These are phyloP conservation scores for Trichoderma sp. DNA, from an alignment of 2,329 filamentous ascomycete genomes.

Conservation along the genomic window DNA sequence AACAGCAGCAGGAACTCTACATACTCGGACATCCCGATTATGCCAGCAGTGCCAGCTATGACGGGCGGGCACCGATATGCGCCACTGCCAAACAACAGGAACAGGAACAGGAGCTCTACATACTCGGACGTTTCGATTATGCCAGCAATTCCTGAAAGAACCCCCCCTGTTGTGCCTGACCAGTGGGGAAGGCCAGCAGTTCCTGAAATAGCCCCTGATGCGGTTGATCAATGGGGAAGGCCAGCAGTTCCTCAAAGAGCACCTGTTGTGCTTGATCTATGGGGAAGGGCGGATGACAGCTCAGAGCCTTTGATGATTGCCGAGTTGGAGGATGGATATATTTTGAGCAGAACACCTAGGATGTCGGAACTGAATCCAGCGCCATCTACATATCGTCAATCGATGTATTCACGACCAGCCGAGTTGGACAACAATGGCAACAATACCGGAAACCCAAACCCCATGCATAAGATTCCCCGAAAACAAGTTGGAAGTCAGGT, in stretches of 20 bases:
- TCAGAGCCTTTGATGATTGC: not conserved
- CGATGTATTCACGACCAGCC: not conserved
- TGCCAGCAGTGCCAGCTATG: not conserved
- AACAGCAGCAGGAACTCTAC: not conserved
- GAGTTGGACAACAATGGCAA: not conserved
- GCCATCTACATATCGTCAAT: not conserved
- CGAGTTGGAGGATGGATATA: not conserved
- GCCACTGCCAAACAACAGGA: not conserved
- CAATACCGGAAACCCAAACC: constrained; percentile 23
- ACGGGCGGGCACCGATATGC: not conserved
- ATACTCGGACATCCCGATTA: not conserved
- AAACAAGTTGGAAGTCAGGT: not conserved
- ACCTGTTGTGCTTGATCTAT: not conserved
- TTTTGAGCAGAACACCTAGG: not conserved
- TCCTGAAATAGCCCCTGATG: no score
- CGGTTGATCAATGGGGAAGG: no score
- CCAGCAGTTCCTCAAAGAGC: not conserved
- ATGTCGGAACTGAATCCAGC: not conserved
- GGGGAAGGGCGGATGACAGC: not conserved
- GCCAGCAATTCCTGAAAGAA: not conserved
- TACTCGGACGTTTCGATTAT: not conserved
- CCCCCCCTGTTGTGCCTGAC: not conserved
- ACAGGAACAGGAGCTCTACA: not conserved
- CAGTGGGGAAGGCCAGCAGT: not conserved
- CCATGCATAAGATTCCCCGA: not conserved